A percentile compares a stretch with the other conserved stretches of the same genome.
Conservation (phyloP, 345 rosid genomes). For the Ceriops zippeliana region DNA sequence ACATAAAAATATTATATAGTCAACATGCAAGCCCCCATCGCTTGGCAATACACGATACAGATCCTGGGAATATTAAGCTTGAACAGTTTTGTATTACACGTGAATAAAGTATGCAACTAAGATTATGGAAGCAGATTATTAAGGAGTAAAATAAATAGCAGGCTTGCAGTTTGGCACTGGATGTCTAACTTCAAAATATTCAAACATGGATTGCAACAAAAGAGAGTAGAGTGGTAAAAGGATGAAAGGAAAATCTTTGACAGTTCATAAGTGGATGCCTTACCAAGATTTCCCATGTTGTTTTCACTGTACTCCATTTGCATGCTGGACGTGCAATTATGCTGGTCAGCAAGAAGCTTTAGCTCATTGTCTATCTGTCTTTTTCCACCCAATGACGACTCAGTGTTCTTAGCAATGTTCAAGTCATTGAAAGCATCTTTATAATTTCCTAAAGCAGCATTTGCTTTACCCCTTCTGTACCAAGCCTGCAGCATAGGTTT, state of each 20-base stretch:
- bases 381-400: slow-evolving; percentile 58
- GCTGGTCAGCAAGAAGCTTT: slow-evolving; percentile 28
- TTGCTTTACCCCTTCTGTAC: slow-evolving; percentile 82
- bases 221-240: background rate
- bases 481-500: slow-evolving; percentile 47
- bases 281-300: slow-evolving; percentile 28
- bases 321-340: slow-evolving; percentile 19
- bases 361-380: slow-evolving; percentile 68
- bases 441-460: slow-evolving; percentile 52
- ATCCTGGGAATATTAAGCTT: too few relatives aligned
- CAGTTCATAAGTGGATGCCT: slow-evolving; percentile 16
- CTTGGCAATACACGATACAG: too few relatives aligned
- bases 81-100: too few relatives aligned
- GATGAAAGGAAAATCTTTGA: background rate
- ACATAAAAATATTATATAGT: too few relatives aligned
- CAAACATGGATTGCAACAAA: background rate
- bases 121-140: background rate
- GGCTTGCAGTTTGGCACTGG: background rate
- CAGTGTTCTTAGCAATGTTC: slow-evolving; percentile 46
- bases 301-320: slow-evolving; percentile 11
- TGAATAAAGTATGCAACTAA: too few relatives aligned
- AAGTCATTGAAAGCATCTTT: slow-evolving; percentile 56
- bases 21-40: too few relatives aligned
- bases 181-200: background rate
- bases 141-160: background rate